phyloP scores from a whole-genome alignment of 108 stramenopile species.

The Nitzschia sp. region DNA sequence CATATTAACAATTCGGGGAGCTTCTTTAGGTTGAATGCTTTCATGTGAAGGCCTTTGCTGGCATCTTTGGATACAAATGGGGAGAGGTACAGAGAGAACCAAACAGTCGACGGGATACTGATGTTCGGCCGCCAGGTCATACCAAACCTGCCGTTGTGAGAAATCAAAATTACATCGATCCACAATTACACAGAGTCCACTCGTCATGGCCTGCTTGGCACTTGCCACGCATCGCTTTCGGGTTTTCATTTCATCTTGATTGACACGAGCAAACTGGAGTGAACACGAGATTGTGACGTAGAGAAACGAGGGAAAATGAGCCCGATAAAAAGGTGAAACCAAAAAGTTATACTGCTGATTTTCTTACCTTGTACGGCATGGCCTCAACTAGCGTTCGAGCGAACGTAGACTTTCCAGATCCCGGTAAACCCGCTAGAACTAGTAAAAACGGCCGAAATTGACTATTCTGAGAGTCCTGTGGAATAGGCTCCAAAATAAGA shows the following conservation, averaged over 20 bases:
- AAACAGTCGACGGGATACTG: conserved; percentile 21
- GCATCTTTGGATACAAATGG: conserved; percentile 35
- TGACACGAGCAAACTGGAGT: conserved; percentile 57
- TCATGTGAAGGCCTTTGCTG: conserved; percentile 25
- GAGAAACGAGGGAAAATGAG: neutral
- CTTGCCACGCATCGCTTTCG: conserved; percentile 39
- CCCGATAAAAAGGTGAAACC: neutral
- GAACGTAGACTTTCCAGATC: conserved; percentile 68
- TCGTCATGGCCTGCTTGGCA: conserved; percentile 11
- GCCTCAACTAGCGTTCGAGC: conserved; percentile 39
- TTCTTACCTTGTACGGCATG: conserved; percentile 36
- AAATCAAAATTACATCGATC: conserved; percentile 72
- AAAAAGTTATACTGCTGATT: neutral
- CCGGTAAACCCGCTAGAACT: conserved; percentile 63
- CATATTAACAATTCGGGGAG: conserved; percentile 7
- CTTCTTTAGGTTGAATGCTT: conserved; percentile 32
- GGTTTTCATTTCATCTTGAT: conserved; percentile 61
- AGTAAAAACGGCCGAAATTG: conserved; percentile 40
- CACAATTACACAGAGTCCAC: conserved; percentile 42
- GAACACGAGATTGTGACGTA: too few species aligned
- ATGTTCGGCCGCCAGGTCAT: conserved; percentile 13
- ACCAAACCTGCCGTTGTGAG: conserved; percentile 51
- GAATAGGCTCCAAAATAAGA: neutral
- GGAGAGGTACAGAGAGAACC: conserved; percentile 11
- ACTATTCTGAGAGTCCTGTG: neutral